Base-by-base conservation (phyloP, 140 eudicot species). In the Erigeron philadelphicus region DNA sequence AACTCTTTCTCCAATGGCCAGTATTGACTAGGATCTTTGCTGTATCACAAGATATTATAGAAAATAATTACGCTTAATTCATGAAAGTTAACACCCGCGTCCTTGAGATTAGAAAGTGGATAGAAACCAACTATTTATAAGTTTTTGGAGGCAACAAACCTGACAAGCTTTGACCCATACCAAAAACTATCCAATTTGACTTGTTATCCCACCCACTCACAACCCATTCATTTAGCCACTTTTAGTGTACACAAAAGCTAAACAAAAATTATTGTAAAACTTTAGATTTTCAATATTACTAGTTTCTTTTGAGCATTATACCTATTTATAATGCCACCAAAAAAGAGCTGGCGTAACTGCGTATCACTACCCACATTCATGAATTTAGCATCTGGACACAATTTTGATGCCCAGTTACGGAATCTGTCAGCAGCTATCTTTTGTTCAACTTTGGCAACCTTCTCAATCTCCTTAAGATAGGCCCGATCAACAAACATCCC, bases 301-400 rank as follows among this genome's bases (percentile, higher is more conserved):
- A n/a, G 9, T 19, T 7, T 21, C n/a, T 9, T 21, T 50, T 19
- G 12, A 42, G 2, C 40, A 42, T 64, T 73, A 12, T 81, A 86
- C 99, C 95, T 87, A 82, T 94, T 94, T 23, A 47, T 56, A 42
- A 79, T 71, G 40, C 95, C 99, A 53, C 99, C 99, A 72, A 94
- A 94, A 67, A 94, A 82, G 18, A 94, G 89, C 72, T 83, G 87
- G n/a, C 97, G 85, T 59, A 94, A 72, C 80, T 94, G 99, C 40
- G 95, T 38, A 77, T 94, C 99, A 73, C 99, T 94, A 15, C 96
- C 95, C 31, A 94, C 89, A 47, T 94, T 94, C 97, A 94, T 94
- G 78, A 79, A 80, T 77, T 64, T 76, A 9, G 97, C 97, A 83
- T 94, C 97, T 2, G 87, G 74, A 74, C 95, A 89, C 67, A 83